phyloP scores from a whole-genome alignment of 371 early-diverging fungal species.

The Mortierella sp. region DNA sequence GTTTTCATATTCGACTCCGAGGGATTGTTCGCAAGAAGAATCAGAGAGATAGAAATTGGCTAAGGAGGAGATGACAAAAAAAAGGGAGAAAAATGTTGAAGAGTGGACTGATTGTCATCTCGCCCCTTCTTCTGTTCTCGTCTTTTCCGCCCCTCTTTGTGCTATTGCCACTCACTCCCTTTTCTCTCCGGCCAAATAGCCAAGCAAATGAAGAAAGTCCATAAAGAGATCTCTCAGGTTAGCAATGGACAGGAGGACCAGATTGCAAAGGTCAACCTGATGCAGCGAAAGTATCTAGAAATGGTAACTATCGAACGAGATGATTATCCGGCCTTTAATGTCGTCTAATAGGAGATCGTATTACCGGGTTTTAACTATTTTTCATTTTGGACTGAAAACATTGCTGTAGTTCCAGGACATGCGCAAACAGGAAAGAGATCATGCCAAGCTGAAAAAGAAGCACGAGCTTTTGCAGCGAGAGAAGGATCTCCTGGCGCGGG shows the following conservation, averaged over 20 bases:
- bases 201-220: conserved; percentile 61
- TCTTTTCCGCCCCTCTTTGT: neutral
- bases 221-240: conserved; percentile 59
- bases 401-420: conserved; percentile 59
- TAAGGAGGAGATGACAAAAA: conserved; percentile 2
- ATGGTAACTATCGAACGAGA: conserved; percentile 45
- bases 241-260: conserved; percentile 47
- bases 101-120: neutral
- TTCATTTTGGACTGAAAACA: neutral
- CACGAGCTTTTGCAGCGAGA: conserved; percentile 43
- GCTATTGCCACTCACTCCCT: too few relatives aligned
- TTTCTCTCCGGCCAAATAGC: conserved; percentile 33
- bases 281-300: conserved; percentile 64
- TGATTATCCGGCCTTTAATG: neutral
- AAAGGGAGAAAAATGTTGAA: neutral
- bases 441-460: conserved; percentile 32
- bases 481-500: conserved; percentile 58
- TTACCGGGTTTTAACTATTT: neutral
- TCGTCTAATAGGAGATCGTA: neutral
- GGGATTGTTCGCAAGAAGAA: too few relatives aligned
- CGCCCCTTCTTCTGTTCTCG: neutral
- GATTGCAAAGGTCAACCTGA: conserved; percentile 49
- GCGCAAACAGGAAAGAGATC: conserved; percentile 41
- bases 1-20: neutral
- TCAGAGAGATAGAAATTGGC: too few relatives aligned